A percentile compares a stretch with the other conserved stretches of the same genome.
phyloP scores from a whole-genome alignment of 306 rosid species.

The Castanea mollissima region DNA sequence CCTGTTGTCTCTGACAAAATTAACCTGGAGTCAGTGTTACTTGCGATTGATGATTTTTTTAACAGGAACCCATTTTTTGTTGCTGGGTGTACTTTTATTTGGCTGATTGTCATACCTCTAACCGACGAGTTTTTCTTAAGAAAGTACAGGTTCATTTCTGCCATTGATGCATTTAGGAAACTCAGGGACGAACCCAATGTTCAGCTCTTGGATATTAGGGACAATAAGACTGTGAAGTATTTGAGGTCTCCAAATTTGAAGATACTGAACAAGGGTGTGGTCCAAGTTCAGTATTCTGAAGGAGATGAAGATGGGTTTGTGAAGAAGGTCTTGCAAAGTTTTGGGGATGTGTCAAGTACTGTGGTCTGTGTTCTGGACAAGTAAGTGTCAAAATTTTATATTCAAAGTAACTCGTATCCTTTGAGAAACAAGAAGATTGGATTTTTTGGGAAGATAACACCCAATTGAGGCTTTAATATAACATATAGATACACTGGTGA shows the following conservation, averaged over 20 bases:
- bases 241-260: slow-evolving; percentile 73
- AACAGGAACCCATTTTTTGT: slow-evolving; percentile 80
- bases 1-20: slow-evolving; percentile 46
- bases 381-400: slow-evolving; percentile 37
- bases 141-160: slow-evolving; percentile 65
- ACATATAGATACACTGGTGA: no score
- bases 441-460: no score
- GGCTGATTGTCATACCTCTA: slow-evolving; percentile 74
- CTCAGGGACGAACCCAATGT: slow-evolving; percentile 59
- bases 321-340: slow-evolving; percentile 51
- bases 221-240: slow-evolving; percentile 47
- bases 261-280: slow-evolving; percentile 61
- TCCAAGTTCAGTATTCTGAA: slow-evolving; percentile 56
- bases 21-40: slow-evolving; percentile 56
- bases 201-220: slow-evolving; percentile 81
- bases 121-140: slow-evolving; percentile 50
- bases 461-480: no score
- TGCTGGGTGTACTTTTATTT: slow-evolving; percentile 71
- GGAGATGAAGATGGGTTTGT: slow-evolving; percentile 72
- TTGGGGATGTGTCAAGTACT: slow-evolving; percentile 55
- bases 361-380: slow-evolving; percentile 64
- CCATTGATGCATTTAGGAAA: slow-evolving; percentile 73
- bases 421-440: not conserved
- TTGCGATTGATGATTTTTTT: slow-evolving; percentile 66
- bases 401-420: not conserved